Base-by-base conservation (phyloP, 2,329 filamentous ascomycete species). In the Ophiocordyceps camponoti-floridani region DNA sequence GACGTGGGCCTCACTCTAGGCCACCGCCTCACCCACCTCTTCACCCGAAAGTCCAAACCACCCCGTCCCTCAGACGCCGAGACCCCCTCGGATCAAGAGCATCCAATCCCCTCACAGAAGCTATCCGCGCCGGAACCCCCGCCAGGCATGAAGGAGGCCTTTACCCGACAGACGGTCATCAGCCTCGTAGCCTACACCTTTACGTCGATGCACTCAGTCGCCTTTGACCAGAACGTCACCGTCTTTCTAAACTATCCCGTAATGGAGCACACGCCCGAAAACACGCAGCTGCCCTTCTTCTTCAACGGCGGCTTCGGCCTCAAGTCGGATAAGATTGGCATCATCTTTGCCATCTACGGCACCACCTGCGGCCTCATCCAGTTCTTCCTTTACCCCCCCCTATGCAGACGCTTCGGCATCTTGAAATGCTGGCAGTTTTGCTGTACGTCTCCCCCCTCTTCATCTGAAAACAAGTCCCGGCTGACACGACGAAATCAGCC, bases 191-290 rank as follows among this genome's bases (percentile, higher is more conserved):
- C 80, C 0, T 95, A 96, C 61, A 82, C 82, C 1, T 69, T 91
- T 43, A 69, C 96, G 16, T 83, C 86, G 0, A 71, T 93, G 43
- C 87, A 94, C 60, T 79, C 77, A 0, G 77, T 93, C 37, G 79
- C 85, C 1, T 95, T 79, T 56, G 89, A 96, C 60, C 87, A 94
- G 56, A 70, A 89, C 2, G 73, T 96, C 1, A 84, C 87, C 3
- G 85, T 95, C 1, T 94, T 94, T 59, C 73, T 95, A 54, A 84
- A 94, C 61, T 82, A 85, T 50, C 81, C 82, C 0, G 56, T 69
- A 4, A 61, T 73, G 31, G 62, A 73, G 42, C 70, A 75, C 46
- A 74, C 76, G 0, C 64, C 72, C 0, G 66, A 77, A 11, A 76
- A 76, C 53, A 74, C 69, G 0, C 63, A 68, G 2, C 69, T 85